Conservation (phyloP, 1,284 basidiomycete genomes). For the Sporisorium reilianum region DNA sequence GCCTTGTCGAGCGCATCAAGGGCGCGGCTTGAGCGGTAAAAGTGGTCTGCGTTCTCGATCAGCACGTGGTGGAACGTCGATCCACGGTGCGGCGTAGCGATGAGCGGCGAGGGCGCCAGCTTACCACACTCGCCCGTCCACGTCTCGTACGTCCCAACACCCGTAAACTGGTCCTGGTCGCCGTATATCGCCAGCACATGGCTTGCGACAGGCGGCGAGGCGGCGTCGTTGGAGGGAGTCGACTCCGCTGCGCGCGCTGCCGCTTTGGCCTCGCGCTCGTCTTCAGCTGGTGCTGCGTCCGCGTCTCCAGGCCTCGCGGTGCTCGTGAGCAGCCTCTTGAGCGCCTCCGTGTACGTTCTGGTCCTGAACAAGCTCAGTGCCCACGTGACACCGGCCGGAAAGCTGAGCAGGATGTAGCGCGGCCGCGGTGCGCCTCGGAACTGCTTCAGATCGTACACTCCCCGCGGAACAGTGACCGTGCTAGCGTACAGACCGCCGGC, state of each 20-base stretch:
- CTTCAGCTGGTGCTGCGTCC: not conserved
- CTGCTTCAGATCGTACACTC: conserved; percentile 28
- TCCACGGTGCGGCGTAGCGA: not conserved
- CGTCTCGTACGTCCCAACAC: conserved; percentile 23
- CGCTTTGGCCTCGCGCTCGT: conserved; percentile 21
- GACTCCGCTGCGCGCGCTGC: conserved; percentile 17
- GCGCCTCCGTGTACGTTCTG: conserved; percentile 19
- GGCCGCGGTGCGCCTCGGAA: conserved; percentile 31
- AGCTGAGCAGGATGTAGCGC: conserved; percentile 48
- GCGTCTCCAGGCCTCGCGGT: not conserved
- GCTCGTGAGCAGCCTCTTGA: conserved; percentile 31
- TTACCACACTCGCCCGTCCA: conserved; percentile 28
- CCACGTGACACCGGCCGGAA: conserved; percentile 51
- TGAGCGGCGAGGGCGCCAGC: conserved; percentile 15
- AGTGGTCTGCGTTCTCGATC: conserved; percentile 43
- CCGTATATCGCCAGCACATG: conserved; percentile 45
- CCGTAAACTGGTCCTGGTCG: conserved; percentile 50
- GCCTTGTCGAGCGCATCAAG: conserved; percentile 30
- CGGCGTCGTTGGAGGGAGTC: conserved; percentile 24
- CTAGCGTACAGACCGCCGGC: conserved; percentile 46
- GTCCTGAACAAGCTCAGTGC: conserved; percentile 48
- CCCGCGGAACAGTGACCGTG: conserved; percentile 15
- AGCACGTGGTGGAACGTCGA: conserved; percentile 42
- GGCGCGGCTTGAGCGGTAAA: conserved; percentile 28
- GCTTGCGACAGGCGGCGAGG: conserved; percentile 26